Evolutionary conservation across 2,329 filamentous ascomycete genomes (phyloP).

Genomic region (Ceratocystis alfenasii): DNA sequence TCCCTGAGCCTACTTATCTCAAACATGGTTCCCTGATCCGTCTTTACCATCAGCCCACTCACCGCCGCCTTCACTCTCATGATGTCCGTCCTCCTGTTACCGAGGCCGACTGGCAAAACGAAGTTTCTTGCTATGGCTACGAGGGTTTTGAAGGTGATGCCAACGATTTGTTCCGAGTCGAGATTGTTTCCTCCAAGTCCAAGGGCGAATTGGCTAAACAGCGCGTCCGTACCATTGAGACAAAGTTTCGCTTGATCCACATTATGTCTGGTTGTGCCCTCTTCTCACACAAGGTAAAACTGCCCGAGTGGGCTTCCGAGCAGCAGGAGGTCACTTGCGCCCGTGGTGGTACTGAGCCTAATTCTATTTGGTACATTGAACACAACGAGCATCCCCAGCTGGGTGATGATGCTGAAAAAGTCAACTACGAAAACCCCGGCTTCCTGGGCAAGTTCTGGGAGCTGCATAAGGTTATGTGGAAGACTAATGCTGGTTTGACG

Average conservation of each 20-base stretch:
- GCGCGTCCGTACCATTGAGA: conserved; percentile 82
- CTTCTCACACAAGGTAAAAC: conserved; percentile 98
- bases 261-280: conserved; percentile 93
- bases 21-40: conserved; percentile 69
- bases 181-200: conserved; percentile 86
- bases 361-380: conserved; percentile 96
- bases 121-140: conserved; percentile 93
- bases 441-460: conserved; percentile 99
- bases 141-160: conserved; percentile 94
- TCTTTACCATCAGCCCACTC: conserved; percentile 71
- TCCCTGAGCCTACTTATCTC: conserved; percentile 55
- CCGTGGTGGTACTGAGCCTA: conserved; percentile 77
- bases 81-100: conserved; percentile 78
- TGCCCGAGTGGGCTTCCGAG: conserved; percentile 94
- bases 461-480: conserved; percentile 97
- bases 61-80: conserved; percentile 89
- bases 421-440: conserved; percentile 87
- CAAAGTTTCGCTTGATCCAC: conserved; percentile 90
- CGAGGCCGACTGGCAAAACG: conserved; percentile 87
- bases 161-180: conserved; percentile 88
- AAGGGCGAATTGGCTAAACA: conserved; percentile 66
- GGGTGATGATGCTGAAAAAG: conserved; percentile 66
- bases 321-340: conserved; percentile 99
- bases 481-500: conserved; percentile 86
- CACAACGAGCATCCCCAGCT: conserved; percentile 75